Evolutionary conservation across 2,329 filamentous ascomycete species (phyloP), one percentile per base, ranked within the genome.

Genomic region (Zymoseptoria pseudotritici): DNA sequence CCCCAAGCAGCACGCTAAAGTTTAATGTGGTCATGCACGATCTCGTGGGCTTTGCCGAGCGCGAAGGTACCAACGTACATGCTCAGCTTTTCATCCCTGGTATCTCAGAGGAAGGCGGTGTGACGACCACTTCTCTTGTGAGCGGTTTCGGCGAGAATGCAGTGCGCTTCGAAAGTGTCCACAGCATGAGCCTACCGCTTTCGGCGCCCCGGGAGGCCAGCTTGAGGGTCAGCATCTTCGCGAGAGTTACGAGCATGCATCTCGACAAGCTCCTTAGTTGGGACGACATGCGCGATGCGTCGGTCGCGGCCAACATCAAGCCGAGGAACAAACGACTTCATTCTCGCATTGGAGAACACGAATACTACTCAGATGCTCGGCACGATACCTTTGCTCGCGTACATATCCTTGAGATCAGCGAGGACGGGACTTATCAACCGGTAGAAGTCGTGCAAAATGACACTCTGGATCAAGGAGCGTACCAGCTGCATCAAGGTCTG

Each of bases 21-120:
- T 99, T 99, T 78, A 99, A 97, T 69, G 92, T 97, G 4, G 92
- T 97, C 31, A 96, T 99, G 90, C 92, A 96, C 70, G 91, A 97
- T 71, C 84, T 99, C 77, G 78, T 94, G 42, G 94, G 94, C 1
- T 99, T 99, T 67, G 89, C 94, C 0, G 94, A 99, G 76, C 86
- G 93, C 63, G 94, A 99, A 77, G 94, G 94, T 13, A 96, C 90
- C 0, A 89, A 96, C 66, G 91, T 99, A 26, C 94, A 99, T 74
- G 94, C 91, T 1, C 92, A 97, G 75, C 84, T 99, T n/a, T 97
- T 96, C 71, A 87, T 99, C 46, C 91, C 94, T 5, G 91, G 91
- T 7, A 83, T 96, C 10, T 92, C 90, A 0, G 92, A 94, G 63
- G 89, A 93, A 71, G 91, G 79, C 53, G 92, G 93, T 8, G 91